Evolutionary conservation across 2,329 filamentous ascomycete species (phyloP), one percentile per base, ranked within the genome.

Genomic region (Paecilomyces variotii): DNA sequence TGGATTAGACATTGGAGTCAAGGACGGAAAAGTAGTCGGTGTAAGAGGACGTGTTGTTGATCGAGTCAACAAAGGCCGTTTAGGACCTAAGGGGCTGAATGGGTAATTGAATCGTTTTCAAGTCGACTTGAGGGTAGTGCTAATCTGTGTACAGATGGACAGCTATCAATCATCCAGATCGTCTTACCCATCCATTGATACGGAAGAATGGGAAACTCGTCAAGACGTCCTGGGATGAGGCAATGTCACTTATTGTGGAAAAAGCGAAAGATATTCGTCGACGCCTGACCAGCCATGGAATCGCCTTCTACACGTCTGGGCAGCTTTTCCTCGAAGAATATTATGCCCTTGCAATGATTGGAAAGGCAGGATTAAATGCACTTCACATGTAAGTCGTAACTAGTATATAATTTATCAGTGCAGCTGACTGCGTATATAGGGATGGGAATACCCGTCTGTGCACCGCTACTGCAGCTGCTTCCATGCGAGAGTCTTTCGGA

Each of bases 281-380:
- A 3, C 64, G 69, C 11, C 61, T 75, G 28, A 73, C 71, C 0
- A 69, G 67, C 54, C 73, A 74, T 64, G 71, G 69, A 27, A 75
- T 75, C 56, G 72, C 66, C 2, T 75, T 76, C 59, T 75, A 75
- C 61, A 75, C 73, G 9, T 67, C 65, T 24, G 73, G 73, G 1
- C 72, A 76, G 63, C 60, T 75, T 11, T 72, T 75, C 56, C 64
- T 75, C 9, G 74, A 75, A 57, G 72, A 75, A 58, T 76, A 75
- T 56, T 74, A 75, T 61, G 72, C 71, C 35, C 61, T 75, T n/a
- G 72, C 72, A 1, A 62, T 75, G 53, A 63, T 75, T 10, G 72
- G 74, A 3, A 76, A 76, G 56, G 72, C 70, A 2, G 73, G 74
- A 0, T 59, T 74, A 12, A 67, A 74, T 58, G 75, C 72, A 0